Evolutionary conservation across 2,329 filamentous ascomycete species (phyloP).

Genomic region (Juglanconis juglandina): DNA sequence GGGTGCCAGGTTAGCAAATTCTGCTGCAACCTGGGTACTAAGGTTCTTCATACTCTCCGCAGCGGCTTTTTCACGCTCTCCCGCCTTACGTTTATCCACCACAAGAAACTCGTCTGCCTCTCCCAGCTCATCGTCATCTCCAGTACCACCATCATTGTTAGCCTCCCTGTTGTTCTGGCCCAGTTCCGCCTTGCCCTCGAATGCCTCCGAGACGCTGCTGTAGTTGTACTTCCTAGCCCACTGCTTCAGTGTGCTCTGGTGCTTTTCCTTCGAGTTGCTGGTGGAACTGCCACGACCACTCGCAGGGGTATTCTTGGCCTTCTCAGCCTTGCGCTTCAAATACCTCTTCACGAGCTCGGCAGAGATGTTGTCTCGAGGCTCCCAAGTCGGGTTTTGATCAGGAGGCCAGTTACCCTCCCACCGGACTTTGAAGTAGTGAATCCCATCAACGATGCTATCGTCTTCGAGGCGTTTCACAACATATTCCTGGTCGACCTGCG

Average conservation of each 20-base stretch:
- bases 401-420: constrained; percentile 57
- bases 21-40: constrained; percentile 4
- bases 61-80: background rate
- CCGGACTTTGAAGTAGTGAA: constrained; percentile 49
- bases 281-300: background rate
- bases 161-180: background rate
- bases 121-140: background rate
- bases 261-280: background rate
- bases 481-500: constrained; percentile 31
- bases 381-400: constrained; percentile 56
- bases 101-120: constrained; percentile 9
- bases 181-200: constrained; percentile 10
- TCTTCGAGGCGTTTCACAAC: constrained; percentile 44
- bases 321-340: constrained; percentile 27
- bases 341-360: constrained; percentile 39
- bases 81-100: background rate
- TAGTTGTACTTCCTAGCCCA: constrained; percentile 2
- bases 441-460: constrained; percentile 35
- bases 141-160: background rate
- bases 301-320: background rate
- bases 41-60: background rate
- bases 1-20: constrained; percentile 2
- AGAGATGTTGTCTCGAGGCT: constrained; percentile 51
- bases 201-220: constrained; percentile 12
- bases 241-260: background rate